Conservation (phyloP, 306 rosid genomes). For the Sindora glabra region DNA sequence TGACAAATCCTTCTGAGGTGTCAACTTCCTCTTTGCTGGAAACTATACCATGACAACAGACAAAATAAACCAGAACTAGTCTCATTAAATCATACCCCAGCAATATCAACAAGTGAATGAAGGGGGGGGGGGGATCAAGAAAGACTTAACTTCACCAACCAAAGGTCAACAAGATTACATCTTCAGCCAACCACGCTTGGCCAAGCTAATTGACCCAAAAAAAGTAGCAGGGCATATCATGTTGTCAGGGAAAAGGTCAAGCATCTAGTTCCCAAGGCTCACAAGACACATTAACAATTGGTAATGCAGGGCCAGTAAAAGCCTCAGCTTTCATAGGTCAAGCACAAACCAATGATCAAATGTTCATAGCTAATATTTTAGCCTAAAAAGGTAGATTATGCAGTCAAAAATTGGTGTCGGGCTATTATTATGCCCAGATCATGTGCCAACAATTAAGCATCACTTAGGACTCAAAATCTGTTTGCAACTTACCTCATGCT, state of each 20-base stretch:
- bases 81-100: neutral
- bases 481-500: no score
- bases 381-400: no score
- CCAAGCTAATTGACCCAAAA: neutral
- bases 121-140: neutral
- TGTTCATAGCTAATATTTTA: no score
- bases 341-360: neutral
- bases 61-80: neutral
- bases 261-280: neutral
- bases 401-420: no score
- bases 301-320: neutral
- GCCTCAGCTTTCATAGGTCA: neutral
- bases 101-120: neutral
- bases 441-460: no score
- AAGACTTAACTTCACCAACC: neutral
- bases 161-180: neutral
- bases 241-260: neutral
- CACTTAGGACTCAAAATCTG: no score
- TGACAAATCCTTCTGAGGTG: constrained; percentile 31
- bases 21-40: constrained; percentile 65
- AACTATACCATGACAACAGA: constrained; percentile 31
- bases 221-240: neutral
- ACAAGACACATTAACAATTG: neutral
- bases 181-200: neutral
- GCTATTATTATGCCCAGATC: no score